Evolutionary conservation across 306 rosid genomes (phyloP).

Genomic region (Rubus idaeus): DNA sequence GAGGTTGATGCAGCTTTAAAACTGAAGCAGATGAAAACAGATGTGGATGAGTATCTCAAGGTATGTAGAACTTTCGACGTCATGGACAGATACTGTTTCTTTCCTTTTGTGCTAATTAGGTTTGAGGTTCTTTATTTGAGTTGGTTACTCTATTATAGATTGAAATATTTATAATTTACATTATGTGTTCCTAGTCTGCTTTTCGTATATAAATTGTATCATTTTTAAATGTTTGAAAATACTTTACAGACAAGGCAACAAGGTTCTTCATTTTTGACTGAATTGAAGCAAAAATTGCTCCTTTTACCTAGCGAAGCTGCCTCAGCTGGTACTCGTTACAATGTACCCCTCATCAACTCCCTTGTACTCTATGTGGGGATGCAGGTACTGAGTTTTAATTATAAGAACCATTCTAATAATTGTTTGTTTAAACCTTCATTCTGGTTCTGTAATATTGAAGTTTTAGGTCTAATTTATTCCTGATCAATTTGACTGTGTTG

Average conservation of each 20-base stretch:
- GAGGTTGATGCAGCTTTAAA: constrained; percentile 92
- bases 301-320: constrained; percentile 73
- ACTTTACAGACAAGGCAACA: constrained; percentile 72
- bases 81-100: not conserved
- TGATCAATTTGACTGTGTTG: too few relatives aligned
- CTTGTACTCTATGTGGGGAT: constrained; percentile 94
- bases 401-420: not conserved
- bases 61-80: constrained; percentile 25
- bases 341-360: constrained; percentile 90
- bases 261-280: constrained; percentile 66
- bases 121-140: not conserved
- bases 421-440: not conserved
- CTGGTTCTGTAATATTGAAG: not conserved
- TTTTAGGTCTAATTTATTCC: not conserved
- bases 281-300: constrained; percentile 81
- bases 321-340: constrained; percentile 86
- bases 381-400: constrained; percentile 61
- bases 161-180: not conserved
- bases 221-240: constrained; percentile 5
- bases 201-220: not conserved
- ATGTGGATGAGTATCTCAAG: constrained; percentile 91
- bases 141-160: not conserved
- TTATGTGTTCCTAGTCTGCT: not conserved
- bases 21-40: constrained; percentile 84
- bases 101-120: not conserved